phyloP scores from a whole-genome alignment of 164 flowering plant species.

The Vitis rupestris region DNA sequence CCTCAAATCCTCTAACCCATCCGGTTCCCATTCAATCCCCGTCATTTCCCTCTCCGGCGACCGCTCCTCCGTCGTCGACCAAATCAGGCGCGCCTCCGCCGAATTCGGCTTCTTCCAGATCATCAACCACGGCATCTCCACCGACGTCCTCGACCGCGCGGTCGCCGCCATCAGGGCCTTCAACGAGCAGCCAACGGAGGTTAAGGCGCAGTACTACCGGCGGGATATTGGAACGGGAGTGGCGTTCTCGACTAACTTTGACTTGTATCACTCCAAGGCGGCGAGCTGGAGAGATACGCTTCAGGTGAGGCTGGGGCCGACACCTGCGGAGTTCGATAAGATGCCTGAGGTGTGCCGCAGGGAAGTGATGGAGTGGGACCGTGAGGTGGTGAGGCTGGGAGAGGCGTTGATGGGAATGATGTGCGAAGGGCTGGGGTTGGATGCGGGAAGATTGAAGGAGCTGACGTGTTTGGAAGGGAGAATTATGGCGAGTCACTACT shows the following conservation, averaged over 20 bases:
- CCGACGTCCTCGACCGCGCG: constrained; percentile 17
- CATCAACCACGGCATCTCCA: constrained; percentile 45
- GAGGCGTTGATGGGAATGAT: constrained; percentile 45
- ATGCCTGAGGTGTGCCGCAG: constrained; percentile 45
- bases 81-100: constrained; percentile 32
- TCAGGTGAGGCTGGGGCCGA: constrained; percentile 32
- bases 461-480: constrained; percentile 38
- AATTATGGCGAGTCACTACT: constrained; percentile 51
- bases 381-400: constrained; percentile 25
- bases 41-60: constrained; percentile 37
- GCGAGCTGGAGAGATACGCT: constrained; percentile 68
- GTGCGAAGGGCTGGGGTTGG: constrained; percentile 60
- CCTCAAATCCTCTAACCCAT: constrained; percentile 2
- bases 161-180: constrained; percentile 33
- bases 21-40: constrained; percentile 24
- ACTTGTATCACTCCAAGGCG: constrained; percentile 43
- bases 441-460: constrained; percentile 32
- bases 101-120: constrained; percentile 57
- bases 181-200: constrained; percentile 43
- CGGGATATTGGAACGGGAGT: constrained; percentile 31
- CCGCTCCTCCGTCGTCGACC: constrained; percentile 27
- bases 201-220: constrained; percentile 29
- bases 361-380: constrained; percentile 47
- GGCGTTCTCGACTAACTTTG: constrained; percentile 33
- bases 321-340: constrained; percentile 8